phyloP scores from a whole-genome alignment of 2,329 filamentous ascomycete species.

The Periconia digitata region DNA sequence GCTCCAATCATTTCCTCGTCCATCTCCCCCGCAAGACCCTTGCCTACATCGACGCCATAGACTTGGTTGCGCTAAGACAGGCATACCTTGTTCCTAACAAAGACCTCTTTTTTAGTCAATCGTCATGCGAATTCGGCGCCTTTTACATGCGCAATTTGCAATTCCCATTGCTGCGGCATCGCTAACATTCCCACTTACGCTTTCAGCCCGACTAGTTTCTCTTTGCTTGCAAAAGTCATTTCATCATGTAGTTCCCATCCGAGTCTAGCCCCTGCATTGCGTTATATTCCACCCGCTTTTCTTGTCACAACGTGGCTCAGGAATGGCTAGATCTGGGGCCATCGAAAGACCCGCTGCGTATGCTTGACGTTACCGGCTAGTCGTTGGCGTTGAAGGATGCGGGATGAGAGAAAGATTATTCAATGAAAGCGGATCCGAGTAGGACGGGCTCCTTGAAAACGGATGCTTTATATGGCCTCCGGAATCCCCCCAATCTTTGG shows the following conservation, averaged over 20 bases:
- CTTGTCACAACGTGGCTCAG: conserved; percentile 22
- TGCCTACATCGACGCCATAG: conserved; percentile 6
- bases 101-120: conserved; percentile 13
- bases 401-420: conserved; percentile 23
- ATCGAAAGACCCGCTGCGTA: conserved; percentile 22
- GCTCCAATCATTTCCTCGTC: too few relatives aligned
- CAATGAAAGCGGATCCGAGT: conserved; percentile 14
- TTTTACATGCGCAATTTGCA: conserved; percentile 14
- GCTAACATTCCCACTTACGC: background rate
- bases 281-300: background rate
- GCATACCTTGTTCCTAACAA: conserved; percentile 11
- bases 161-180: conserved; percentile 4
- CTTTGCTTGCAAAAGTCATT: conserved; percentile 24
- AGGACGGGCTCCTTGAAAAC: conserved; percentile 12
- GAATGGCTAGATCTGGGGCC: conserved; percentile 19
- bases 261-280: conserved; percentile 15
- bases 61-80: conserved; percentile 6
- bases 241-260: conserved; percentile 35
- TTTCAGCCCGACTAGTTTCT: conserved; percentile 1
- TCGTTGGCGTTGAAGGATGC: conserved; percentile 18
- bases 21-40: background rate
- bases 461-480: conserved; percentile 21
- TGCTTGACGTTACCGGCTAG: conserved; percentile 29
- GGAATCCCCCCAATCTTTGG: conserved; percentile 1
- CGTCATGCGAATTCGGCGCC: conserved; percentile 27